Base-by-base conservation (phyloP, 2,329 filamentous ascomycete species). In the Ascocoryne sarcoides region DNA sequence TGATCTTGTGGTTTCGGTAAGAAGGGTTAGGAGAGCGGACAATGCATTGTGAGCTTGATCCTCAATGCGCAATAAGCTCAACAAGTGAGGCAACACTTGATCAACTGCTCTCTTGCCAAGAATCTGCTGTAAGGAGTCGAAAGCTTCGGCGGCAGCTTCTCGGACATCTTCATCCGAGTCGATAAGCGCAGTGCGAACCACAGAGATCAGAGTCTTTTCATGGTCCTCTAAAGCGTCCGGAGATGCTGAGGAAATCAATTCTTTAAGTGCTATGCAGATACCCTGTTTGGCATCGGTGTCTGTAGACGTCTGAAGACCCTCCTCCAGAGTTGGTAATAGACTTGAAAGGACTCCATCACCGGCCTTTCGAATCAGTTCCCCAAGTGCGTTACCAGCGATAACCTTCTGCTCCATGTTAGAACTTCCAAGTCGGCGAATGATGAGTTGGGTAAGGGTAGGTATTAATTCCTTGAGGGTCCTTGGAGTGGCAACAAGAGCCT, bases 331-430 rank as follows among this genome's bases (percentile, higher is more conserved):
- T 20, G 92, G 92, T 45, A 98, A 68, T 45, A 98, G 68, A 32
- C 79, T 93, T 17, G 88, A 78, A 48, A 98, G 71, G 42, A 98
- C 89, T 41, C 87, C 84, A 61, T 98, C 92, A 46, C 93, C 92
- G 56, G 92, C 90, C 65, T 95, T 95, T 56, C 92, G 82, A 57
- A 98, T 96, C 51, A 98, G 78, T 61, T 98, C 92, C 58, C 92
- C 92, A 41, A 98, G 73, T 36, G 92, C 88, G 62, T 96, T 96
- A 61, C 90, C 90, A 51, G 93, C 92, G 69, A 98, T 98, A 53
- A 95, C 84, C 69, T 95, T 96, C 64, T 98, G 92, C 62, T 98
- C 92, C 82, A 94, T 89, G 59, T 95, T 96, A 33, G 89, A 84
- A 61, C 89, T 96, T 47, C 88, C 92, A 52, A 98, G 75, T 36